Percentiles rank a stretch among this genome's conserved stretches.
These are phyloP conservation scores for Paracamarosporium sp. DNA, from an alignment of 2,329 filamentous ascomycete species.

Conservation along the genomic window DNA sequence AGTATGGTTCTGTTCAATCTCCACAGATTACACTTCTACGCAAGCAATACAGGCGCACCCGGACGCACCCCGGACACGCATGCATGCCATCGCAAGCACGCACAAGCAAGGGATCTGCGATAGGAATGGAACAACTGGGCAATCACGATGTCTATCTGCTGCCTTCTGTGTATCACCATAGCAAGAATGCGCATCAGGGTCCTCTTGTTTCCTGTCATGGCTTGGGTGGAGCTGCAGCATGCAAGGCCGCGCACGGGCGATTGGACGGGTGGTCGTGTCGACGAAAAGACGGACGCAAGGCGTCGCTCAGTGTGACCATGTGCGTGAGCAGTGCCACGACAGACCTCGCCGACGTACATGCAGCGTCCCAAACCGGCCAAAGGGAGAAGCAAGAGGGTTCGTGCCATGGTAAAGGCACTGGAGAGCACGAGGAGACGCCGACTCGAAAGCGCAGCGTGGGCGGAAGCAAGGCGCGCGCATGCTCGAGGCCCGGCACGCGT, in stretches of 20 bases:
- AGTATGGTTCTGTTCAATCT: conserved; percentile 19
- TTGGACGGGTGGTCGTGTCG: conserved; percentile 25
- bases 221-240: conserved; percentile 20
- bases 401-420: conserved; percentile 22
- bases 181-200: conserved; percentile 18
- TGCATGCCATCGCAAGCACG: conserved; percentile 25
- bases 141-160: conserved; percentile 20
- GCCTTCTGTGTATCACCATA: conserved; percentile 1
- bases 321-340: conserved; percentile 33
- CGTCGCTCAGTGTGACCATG: conserved; percentile 27
- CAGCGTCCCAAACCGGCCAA: conserved; percentile 25
- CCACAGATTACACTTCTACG: conserved; percentile 15
- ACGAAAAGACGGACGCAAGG: conserved; percentile 35
- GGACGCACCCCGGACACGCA: conserved; percentile 17
- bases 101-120: conserved; percentile 18
- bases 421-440: conserved; percentile 38
- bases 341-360: conserved; percentile 34
- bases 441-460: conserved; percentile 27
- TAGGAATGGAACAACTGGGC: conserved; percentile 8
- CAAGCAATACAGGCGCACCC: conserved; percentile 10
- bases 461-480: conserved; percentile 25
- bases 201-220: conserved; percentile 23
- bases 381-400: conserved; percentile 15
- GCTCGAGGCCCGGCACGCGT: conserved; percentile 20
- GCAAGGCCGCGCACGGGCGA: conserved; percentile 25